These are phyloP conservation scores for Erigeron canadensis DNA, from an alignment of 129 eudicot species.

Conservation along the genomic window DNA sequence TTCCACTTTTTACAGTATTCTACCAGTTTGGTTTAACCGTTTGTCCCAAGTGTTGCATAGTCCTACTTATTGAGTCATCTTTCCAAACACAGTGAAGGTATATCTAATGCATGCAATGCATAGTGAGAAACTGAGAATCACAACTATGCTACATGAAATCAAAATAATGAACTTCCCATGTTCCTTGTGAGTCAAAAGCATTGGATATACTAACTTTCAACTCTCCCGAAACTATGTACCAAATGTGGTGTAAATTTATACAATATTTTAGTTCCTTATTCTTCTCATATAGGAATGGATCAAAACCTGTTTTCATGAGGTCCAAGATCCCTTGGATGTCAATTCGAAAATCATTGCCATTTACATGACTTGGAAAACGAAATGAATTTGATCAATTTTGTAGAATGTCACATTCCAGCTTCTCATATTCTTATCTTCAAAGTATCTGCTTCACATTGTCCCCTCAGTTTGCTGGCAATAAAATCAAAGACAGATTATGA, in stretches of 20 bases:
- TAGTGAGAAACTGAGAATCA: not conserved
- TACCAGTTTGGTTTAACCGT: no score
- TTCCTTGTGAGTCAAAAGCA: not conserved
- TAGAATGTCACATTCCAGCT: constrained; percentile 25
- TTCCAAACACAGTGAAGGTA: no score
- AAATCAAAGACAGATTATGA: constrained; percentile 8
- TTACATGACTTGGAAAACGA: constrained; percentile 19
- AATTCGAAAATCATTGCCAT: constrained; percentile 17
- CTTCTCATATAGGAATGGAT: constrained; percentile 10
- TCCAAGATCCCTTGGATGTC: constrained; percentile 8
- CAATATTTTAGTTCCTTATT: constrained; percentile 23
- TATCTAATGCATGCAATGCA: not conserved
- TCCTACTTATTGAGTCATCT: no score
- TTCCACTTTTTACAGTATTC: no score
- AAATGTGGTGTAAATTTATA: constrained; percentile 16
- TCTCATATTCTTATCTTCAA: constrained; percentile 16
- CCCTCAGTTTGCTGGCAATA: constrained; percentile 23
- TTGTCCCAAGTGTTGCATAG: no score
- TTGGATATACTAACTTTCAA: constrained; percentile 17
- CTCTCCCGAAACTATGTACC: constrained; percentile 24
- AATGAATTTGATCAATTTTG: constrained; percentile 25
- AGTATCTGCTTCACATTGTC: constrained; percentile 17
- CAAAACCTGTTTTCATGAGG: constrained; percentile 3
- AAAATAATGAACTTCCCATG: not conserved
- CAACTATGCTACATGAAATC: not conserved